Evolutionary conservation across 495 filamentous ascomycete genomes (phyloP).

Genomic region (Xylaria acuta): DNA sequence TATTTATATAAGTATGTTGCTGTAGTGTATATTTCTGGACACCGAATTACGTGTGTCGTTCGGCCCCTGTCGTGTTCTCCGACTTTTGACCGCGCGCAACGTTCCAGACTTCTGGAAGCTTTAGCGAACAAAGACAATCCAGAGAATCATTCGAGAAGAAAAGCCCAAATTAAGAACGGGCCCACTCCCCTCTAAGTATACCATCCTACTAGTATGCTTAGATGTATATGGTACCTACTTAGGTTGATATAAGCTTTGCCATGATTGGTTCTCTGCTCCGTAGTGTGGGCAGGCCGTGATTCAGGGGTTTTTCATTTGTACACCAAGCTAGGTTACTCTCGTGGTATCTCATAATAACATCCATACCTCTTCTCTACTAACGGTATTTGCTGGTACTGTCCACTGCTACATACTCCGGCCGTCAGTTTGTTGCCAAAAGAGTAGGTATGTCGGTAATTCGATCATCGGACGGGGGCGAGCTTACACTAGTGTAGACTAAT

Average conservation of each 20-base stretch:
- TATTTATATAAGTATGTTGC: constrained; percentile 8
- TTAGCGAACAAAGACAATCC: not conserved
- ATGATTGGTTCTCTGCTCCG: constrained; percentile 2
- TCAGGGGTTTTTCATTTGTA: constrained; percentile 12
- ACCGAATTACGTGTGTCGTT: not conserved
- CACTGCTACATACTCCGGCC: not conserved
- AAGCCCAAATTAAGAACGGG: constrained; percentile 12
- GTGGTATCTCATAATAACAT: not conserved
- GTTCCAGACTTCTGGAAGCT: constrained; percentile 17
- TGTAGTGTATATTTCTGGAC: not conserved
- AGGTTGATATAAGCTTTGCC: not conserved
- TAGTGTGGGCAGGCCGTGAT: not conserved
- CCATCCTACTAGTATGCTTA: not conserved
- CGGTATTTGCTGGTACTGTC: not conserved
- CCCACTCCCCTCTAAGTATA: not conserved
- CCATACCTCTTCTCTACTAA: not conserved
- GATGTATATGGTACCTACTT: not conserved
- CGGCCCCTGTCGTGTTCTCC: not conserved
- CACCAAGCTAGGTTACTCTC: not conserved
- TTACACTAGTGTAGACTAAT: constrained; percentile 28
- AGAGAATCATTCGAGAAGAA: constrained; percentile 24
- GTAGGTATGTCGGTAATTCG: constrained; percentile 17
- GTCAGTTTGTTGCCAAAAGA: not conserved
- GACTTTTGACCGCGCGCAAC: not conserved
- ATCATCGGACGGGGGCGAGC: not conserved